Evolutionary conservation across 352 stramenopile species (phyloP), one percentile per base, ranked within the genome.

Genomic region (Phytophthora ohioensis): DNA sequence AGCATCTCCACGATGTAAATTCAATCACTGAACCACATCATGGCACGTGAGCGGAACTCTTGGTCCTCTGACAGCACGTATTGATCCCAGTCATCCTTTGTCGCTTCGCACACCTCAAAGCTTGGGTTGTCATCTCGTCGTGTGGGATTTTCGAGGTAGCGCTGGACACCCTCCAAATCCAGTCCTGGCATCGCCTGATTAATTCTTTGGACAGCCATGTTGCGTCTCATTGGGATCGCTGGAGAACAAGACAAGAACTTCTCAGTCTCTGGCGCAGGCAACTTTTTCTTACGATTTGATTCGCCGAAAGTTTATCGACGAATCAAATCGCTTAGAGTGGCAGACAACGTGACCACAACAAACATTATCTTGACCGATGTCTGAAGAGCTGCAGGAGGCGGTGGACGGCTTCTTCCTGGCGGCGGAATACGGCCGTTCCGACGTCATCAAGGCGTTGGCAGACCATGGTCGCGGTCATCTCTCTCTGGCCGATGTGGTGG

Each of bases 401-500:
- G 57, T 83, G 59, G 87, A 94, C 51, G 86, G 86, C 61, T 91
- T 96, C 81, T 94, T 96, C 77, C 63, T 92, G 31, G 89, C 89
- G 30, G 89, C 89, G 0, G 84, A 94, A 55, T 87, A 94, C 73
- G 89, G 87, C 30, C 85, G 87, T 48, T 89, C 87, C 10, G 89
- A 96, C 63, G 89, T 96, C 17, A 90, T 96, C 67, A 93, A 93
- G 61, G 87, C 89, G 41, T 84, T 96, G 42, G 79, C 79, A 5
- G 89, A 95, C 53, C 82, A 94, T 62, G 79, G 75, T 9, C 73
- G 81, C 15, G 85, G 80, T 4, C 73, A 65, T 1, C 48, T 96
- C 32, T 69, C 87, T 27, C 73, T 94, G 11, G 49, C 55, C 12
- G 71, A 77, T 17, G 76, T 93, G 21, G 80, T 96, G 45, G 85